phyloP scores from a whole-genome alignment of 305 asterid genomes.

The Fraxinus velutina region DNA sequence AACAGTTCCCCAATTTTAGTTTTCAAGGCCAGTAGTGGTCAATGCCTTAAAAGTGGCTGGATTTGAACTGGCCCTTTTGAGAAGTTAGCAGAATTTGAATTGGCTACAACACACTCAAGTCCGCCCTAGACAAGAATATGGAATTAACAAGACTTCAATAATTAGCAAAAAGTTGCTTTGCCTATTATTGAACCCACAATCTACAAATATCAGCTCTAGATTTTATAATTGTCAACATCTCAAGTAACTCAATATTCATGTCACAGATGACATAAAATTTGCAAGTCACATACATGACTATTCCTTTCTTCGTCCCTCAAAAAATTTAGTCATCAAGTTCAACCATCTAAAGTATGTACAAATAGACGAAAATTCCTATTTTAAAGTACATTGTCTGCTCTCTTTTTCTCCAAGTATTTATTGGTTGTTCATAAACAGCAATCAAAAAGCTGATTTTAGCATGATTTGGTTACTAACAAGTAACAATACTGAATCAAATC shows the following conservation, averaged over 20 bases:
- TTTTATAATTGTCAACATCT: not conserved
- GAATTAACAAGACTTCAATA: not conserved
- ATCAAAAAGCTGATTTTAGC: not conserved
- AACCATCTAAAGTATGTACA: not conserved
- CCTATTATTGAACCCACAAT: not conserved
- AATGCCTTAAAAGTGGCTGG: not conserved
- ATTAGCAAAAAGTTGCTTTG: not conserved
- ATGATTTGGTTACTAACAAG: not conserved
- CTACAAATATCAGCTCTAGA: not conserved
- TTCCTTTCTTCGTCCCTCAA: conserved; percentile 13
- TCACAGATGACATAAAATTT: not conserved
- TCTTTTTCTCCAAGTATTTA: not conserved
- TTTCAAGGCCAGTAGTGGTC: conserved; percentile 8
- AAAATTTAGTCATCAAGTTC: not conserved
- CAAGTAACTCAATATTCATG: conserved; percentile 9
- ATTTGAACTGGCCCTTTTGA: not conserved
- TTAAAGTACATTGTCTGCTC: not conserved
- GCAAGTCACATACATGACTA: not conserved
- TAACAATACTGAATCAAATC: not conserved
- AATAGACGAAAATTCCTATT: not conserved
- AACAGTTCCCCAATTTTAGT: not conserved
- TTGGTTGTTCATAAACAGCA: conserved; percentile 15
- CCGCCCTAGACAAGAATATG: not conserved
- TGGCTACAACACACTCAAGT: not conserved
- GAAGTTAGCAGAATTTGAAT: not conserved